phyloP scores from a whole-genome alignment of 176 grass and related monocot species.

The Musa itinerans region DNA sequence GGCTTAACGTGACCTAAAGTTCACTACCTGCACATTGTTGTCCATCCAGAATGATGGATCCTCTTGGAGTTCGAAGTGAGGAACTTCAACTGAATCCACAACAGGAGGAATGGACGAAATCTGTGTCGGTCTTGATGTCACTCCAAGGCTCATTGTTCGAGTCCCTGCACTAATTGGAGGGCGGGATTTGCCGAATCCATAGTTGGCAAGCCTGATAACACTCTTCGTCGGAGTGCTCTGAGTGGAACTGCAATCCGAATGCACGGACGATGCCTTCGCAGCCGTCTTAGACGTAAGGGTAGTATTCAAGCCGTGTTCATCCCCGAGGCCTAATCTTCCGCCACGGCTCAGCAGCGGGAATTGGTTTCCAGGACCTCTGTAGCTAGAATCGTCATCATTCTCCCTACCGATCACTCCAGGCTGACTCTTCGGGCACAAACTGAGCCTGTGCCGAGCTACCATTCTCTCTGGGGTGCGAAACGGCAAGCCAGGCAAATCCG shows the following conservation, averaged over 20 bases:
- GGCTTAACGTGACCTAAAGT: background rate
- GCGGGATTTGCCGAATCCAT: constrained; percentile 40
- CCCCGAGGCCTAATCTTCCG: background rate
- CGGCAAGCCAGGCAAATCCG: constrained; percentile 11
- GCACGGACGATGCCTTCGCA: constrained; percentile 30
- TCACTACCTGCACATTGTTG: constrained; percentile 74
- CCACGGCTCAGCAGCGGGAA: constrained; percentile 28
- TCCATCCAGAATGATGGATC: constrained; percentile 95
- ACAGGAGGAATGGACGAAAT: constrained; percentile 24
- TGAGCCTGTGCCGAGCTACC: constrained; percentile 35
- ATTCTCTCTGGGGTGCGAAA: constrained; percentile 68
- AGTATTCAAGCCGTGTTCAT: constrained; percentile 14
- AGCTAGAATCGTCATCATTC: constrained; percentile 25
- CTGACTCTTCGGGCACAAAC: constrained; percentile 31
- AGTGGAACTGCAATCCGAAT: constrained; percentile 49
- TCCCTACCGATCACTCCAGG: background rate
- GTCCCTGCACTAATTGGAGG: constrained; percentile 29
- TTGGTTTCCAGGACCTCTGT: constrained; percentile 7
- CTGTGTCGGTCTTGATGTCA: constrained; percentile 24
- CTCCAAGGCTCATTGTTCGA: constrained; percentile 19
- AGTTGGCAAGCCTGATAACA: constrained; percentile 44
- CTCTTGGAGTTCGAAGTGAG: constrained; percentile 72
- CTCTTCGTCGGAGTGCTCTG: constrained; percentile 77
- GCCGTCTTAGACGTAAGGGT: constrained; percentile 37
- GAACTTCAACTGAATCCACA: constrained; percentile 50